These are phyloP conservation scores for Geranomyces variabilis DNA, from an alignment of 192 early-diverging fungal species.

Conservation along the genomic window DNA sequence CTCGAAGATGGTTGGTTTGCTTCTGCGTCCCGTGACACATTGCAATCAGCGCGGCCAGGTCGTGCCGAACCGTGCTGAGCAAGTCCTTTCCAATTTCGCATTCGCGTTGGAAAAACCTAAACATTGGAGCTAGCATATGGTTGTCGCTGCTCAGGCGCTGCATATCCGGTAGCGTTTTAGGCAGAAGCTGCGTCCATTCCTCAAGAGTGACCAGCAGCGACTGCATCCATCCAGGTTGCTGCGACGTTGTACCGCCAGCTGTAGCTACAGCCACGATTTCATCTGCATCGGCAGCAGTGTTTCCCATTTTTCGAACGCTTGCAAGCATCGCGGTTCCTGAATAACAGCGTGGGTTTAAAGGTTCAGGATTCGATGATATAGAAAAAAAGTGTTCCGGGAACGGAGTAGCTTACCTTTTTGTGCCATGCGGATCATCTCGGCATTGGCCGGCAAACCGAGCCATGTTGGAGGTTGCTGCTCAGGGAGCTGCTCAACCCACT, in stretches of 20 bases:
- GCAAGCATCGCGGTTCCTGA: constrained; percentile 72
- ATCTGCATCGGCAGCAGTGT: constrained; percentile 80
- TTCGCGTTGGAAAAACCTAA: constrained; percentile 86
- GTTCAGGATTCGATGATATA: neutral
- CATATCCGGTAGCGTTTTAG: constrained; percentile 21
- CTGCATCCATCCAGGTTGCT: constrained; percentile 80
- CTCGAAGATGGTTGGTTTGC: constrained; percentile 85
- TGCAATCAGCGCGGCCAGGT: constrained; percentile 65
- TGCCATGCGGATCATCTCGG: constrained; percentile 87
- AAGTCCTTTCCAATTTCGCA: constrained; percentile 62
- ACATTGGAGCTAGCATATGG: constrained; percentile 58
- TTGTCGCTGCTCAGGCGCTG: neutral
- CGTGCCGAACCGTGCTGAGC: constrained; percentile 64
- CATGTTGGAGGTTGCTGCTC: constrained; percentile 95
- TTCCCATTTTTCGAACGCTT: constrained; percentile 85
- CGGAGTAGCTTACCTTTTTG: constrained; percentile 67
- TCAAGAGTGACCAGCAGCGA: constrained; percentile 53
- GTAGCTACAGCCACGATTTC: constrained; percentile 40
- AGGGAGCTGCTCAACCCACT: constrained; percentile 86
- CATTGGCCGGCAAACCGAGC: constrained; percentile 92
- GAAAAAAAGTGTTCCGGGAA: neutral
- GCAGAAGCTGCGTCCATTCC: constrained; percentile 65
- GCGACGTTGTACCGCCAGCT: constrained; percentile 20
- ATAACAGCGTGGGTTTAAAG: neutral
- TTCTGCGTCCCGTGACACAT: constrained; percentile 78